A percentile compares a stretch with the other conserved stretches of the same genome.
phyloP scores from a whole-genome alignment of 805 yeast species.

The Kregervanrija delftensis region DNA sequence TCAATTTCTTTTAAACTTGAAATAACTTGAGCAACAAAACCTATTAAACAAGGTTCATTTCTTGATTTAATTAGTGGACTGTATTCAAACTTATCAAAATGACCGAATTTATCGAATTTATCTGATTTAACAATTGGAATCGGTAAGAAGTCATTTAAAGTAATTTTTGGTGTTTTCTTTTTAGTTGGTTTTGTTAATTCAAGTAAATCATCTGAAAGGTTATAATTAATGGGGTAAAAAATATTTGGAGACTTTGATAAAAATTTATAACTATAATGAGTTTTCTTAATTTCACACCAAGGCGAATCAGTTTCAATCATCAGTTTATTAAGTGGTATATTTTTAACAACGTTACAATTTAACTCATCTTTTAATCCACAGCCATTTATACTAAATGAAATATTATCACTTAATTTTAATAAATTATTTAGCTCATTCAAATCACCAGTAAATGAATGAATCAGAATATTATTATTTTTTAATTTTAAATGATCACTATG shows the following conservation, averaged over 20 bases:
- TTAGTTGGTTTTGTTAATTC: conserved; percentile 9
- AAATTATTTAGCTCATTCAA: conserved; percentile 52
- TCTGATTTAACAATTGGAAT: conserved; percentile 63
- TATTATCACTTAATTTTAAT: conserved; percentile 28
- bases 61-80: conserved; percentile 66
- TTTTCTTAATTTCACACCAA: conserved; percentile 90
- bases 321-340: conserved; percentile 63
- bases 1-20: conserved; percentile 41
- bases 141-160: conserved; percentile 48
- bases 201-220: conserved; percentile 8
- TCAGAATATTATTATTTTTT: conserved; percentile 57
- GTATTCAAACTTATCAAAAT: conserved; percentile 22
- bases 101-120: conserved; percentile 22
- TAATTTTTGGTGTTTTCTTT: conserved; percentile 13
- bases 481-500: conserved; percentile 23
- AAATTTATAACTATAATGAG: conserved; percentile 66
- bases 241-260: conserved; percentile 50
- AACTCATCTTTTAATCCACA: conserved; percentile 81
- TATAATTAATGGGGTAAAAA: conserved; percentile 39
- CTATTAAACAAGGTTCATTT: conserved; percentile 88
- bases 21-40: conserved; percentile 68
- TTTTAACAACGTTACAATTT: conserved; percentile 56
- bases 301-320: conserved; percentile 96
- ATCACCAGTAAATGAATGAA: conserved; percentile 93
- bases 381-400: conserved; percentile 83